A percentile compares a stretch with the other conserved stretches of the same genome.
These are phyloP conservation scores for Dalechampia spathulata DNA, from an alignment of 441 rosid genomes.

Conservation along the genomic window DNA sequence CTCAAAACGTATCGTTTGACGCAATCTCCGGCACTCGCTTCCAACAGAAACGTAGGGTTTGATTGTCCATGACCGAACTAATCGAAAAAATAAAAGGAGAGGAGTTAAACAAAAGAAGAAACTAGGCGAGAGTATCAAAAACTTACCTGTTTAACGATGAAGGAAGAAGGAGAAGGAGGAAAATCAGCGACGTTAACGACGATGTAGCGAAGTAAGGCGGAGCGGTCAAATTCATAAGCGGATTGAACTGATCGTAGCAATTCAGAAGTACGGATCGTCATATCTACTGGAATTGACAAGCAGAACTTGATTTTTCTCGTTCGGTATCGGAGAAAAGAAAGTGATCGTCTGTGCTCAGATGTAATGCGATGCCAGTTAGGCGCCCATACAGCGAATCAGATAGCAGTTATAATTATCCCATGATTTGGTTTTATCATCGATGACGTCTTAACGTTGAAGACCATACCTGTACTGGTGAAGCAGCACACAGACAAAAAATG, in stretches of 20 bases:
- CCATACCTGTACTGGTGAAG: too few species aligned
- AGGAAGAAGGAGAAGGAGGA: slow-evolving; percentile 29
- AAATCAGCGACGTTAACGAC: slow-evolving; percentile 56
- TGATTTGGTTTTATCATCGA: too few species aligned
- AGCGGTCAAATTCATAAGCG: slow-evolving; percentile 50
- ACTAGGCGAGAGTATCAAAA: too few species aligned
- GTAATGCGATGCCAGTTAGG: too few species aligned
- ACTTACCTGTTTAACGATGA: slow-evolving; percentile 42
- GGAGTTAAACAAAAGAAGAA: neutral
- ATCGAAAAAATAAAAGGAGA: neutral
- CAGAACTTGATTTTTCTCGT: too few species aligned
- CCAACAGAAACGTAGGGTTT: slow-evolving; percentile 78
- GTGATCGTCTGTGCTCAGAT: too few species aligned
- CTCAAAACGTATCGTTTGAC: slow-evolving; percentile 78
- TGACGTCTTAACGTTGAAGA: too few species aligned
- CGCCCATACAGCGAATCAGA: too few species aligned
- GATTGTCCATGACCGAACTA: slow-evolving; percentile 95
- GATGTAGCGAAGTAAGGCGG: slow-evolving; percentile 56
- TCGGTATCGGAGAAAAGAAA: too few species aligned
- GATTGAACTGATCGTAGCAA: slow-evolving; percentile 40
- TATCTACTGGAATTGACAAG: too few species aligned
- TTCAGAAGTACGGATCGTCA: slow-evolving; percentile 60
- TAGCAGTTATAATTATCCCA: too few species aligned
- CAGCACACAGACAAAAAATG: too few species aligned
- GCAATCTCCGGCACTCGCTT: slow-evolving; percentile 34